Base-by-base conservation (phyloP, 129 eudicot species). In the Scalesia atractyloides region DNA sequence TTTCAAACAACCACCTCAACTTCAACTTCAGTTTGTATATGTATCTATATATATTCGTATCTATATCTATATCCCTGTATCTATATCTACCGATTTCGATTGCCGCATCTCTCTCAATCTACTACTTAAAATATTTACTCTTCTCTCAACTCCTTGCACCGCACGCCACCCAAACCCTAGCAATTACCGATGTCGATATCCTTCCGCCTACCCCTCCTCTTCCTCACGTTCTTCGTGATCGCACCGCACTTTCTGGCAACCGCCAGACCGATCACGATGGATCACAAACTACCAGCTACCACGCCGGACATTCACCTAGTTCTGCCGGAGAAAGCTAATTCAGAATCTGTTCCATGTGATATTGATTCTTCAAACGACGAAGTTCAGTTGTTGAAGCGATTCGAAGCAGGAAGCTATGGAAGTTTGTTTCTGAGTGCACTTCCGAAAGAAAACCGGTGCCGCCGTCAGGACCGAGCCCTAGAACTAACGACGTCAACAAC, bases 391-490 rank as follows among this genome's bases (percentile, higher is more conserved):
- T 11, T 76, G 51, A 69, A 80, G 76, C 54, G 72, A 19, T 68
- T 50, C 13, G 82, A 65, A 62, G 30, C 72, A 1, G 76, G 76
- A 44, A 67, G 36, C 26, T 74, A 47, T 1, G 81, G 68, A 69
- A 70, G 82, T 9, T 70, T 76, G 79, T 56, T 78, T 58, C 63
- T 86, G 61, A 78, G 49, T 75, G 68, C 79, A 58, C 88, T 86
- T 54, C 91, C 91, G 24, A 86, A 86, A 69, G 88, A 48, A 5
- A n/a, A 0, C 47, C 68, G 1, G 53, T 65, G 43, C 84, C 81
- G 20, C 77, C 84, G 13, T 86, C 91, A n/a, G 88, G 88, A 14
- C 91, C 91, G 1, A 86, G 84, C 79, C 36, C 34, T 66, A 78
- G 88, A 48, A 77, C 83, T 13, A 86, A 86, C 73, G 64, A 14